Evolutionary conservation across 1,284 basidiomycete genomes (phyloP).

Genomic region (Lignosus rhinocerotis): DNA sequence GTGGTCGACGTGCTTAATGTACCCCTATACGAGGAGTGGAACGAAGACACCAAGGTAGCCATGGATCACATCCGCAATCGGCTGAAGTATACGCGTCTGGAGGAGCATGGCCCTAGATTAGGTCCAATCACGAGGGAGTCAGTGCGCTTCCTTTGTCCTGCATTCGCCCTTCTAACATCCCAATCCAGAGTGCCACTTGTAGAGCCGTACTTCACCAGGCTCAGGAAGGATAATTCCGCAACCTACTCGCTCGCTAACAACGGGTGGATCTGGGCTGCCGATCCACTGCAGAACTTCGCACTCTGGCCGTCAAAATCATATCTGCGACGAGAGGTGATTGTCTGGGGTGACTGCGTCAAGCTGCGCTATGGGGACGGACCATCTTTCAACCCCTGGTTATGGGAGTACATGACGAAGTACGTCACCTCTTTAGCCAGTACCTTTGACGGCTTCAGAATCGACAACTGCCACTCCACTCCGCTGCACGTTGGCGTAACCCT

Average conservation of each 20-base stretch:
- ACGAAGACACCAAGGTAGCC: constrained; percentile 77
- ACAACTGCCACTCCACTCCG: constrained; percentile 98
- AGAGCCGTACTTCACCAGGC: constrained; percentile 88
- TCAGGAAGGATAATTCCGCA: constrained; percentile 65
- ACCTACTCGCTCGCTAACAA: constrained; percentile 92
- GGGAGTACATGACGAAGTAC: constrained; percentile 91
- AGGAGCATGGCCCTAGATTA: constrained; percentile 81
- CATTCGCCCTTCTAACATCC: not conserved
- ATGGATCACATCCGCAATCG: constrained; percentile 76
- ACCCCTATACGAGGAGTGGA: constrained; percentile 82
- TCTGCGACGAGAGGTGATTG: constrained; percentile 93
- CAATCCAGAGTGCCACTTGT: constrained; percentile 72
- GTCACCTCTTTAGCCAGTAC: constrained; percentile 76
- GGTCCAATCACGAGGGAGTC: constrained; percentile 79
- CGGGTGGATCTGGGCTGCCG: constrained; percentile 98
- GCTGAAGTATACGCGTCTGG: constrained; percentile 79
- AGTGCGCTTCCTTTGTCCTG: constrained; percentile 31
- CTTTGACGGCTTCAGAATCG: constrained; percentile 96
- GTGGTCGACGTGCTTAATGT: constrained; percentile 88
- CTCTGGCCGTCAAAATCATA: constrained; percentile 96
- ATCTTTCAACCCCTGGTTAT: constrained; percentile 90
- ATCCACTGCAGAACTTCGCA: constrained; percentile 95
- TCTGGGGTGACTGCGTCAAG: constrained; percentile 98
- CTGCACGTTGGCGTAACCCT: constrained; percentile 90
- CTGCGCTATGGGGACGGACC: constrained; percentile 85